phyloP scores from a whole-genome alignment of 139 green algal species.

The Nannochloris sp. region DNA sequence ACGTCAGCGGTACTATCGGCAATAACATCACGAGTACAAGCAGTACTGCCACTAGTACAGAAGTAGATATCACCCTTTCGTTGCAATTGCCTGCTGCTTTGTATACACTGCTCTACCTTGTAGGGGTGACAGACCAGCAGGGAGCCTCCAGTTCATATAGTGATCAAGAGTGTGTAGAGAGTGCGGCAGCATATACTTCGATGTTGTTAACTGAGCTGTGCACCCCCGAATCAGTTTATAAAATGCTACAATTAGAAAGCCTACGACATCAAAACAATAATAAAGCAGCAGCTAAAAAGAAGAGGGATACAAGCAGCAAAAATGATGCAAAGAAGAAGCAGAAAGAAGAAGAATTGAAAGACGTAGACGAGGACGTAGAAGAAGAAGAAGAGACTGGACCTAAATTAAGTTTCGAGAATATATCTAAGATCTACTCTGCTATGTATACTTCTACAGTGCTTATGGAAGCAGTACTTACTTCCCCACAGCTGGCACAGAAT shows the following conservation, averaged over 20 bases:
- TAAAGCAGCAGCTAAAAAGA: not conserved
- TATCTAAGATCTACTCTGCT: not conserved
- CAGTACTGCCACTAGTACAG: not conserved
- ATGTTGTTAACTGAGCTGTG: not conserved
- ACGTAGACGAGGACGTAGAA: not conserved
- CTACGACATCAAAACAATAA: not conserved
- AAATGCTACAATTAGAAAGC: not conserved
- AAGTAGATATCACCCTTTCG: not conserved
- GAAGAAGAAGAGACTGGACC: not conserved
- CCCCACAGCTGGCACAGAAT: not conserved
- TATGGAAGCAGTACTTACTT: not conserved
- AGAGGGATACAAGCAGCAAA: not conserved
- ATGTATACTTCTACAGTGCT: not conserved
- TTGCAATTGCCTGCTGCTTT: not conserved
- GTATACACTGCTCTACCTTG: not conserved
- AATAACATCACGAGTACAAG: not conserved
- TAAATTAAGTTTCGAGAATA: not conserved
- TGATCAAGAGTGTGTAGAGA: not conserved
- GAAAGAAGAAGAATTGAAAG: too few species aligned
- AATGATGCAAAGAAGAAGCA: not conserved
- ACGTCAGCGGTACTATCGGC: not conserved
- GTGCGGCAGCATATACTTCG: not conserved
- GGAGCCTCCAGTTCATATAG: too few species aligned
- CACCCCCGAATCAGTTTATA: not conserved
- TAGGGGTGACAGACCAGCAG: too few species aligned